phyloP scores from a whole-genome alignment of 202 grass and related monocot genomes.

The Saccharum hybrid region DNA sequence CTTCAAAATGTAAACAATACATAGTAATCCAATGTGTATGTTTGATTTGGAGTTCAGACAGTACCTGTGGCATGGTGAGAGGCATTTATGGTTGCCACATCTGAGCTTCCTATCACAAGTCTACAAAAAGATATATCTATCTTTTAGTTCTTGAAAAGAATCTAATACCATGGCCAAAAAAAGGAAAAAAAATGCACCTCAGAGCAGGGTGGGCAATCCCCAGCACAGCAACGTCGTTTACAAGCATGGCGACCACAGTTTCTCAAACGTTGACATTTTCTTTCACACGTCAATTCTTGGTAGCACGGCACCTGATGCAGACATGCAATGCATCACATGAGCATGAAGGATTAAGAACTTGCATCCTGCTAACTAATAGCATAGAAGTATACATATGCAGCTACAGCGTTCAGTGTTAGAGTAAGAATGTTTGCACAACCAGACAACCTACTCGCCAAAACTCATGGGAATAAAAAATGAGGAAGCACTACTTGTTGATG shows the following conservation, averaged over 20 bases:
- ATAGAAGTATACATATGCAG: neutral
- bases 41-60: conserved; percentile 29
- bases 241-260: conserved; percentile 92
- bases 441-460: neutral
- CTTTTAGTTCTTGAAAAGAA: conserved; percentile 33
- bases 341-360: conserved; percentile 7
- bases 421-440: neutral
- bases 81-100: conserved; percentile 96
- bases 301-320: conserved; percentile 87
- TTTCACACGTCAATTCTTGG: conserved; percentile 96
- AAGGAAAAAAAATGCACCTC: conserved; percentile 58
- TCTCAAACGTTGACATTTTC: conserved; percentile 76
- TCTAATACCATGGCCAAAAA: neutral
- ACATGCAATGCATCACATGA: conserved; percentile 27
- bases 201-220: conserved; percentile 79
- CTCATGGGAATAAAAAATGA: neutral
- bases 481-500: conserved; percentile 20
- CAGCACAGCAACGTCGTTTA: conserved; percentile 84
- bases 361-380: conserved; percentile 9
- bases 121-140: conserved; percentile 51
- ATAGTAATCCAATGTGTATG: neutral
- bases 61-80: conserved; percentile 94
- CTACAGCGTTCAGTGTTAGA: neutral
- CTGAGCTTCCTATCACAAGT: conserved; percentile 82
- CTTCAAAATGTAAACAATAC: conserved; percentile 8